These are phyloP conservation scores for Geotrichum cucujoidarum DNA, from an alignment of 1,139 yeast species.

Conservation along the genomic window DNA sequence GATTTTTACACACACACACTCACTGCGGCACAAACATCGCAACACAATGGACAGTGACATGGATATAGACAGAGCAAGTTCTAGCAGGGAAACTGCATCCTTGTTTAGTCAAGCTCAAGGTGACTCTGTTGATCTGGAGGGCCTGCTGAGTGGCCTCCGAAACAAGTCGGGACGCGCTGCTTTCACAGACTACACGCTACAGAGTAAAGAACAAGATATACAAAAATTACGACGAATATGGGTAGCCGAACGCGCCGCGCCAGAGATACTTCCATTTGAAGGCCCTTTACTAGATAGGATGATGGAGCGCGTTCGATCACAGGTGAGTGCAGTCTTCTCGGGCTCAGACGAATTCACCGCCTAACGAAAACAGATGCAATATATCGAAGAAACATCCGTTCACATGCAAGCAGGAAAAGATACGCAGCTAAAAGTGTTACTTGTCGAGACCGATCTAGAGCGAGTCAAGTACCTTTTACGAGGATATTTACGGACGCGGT, in stretches of 20 bases:
- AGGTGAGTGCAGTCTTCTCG: conserved; percentile 38
- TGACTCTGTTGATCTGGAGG: conserved; percentile 10
- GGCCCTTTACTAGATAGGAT: conserved; percentile 53
- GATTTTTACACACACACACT: neutral
- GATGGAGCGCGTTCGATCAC: conserved; percentile 55
- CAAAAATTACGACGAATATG: conserved; percentile 56
- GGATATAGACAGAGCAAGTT: neutral
- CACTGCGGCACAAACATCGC: too few species aligned
- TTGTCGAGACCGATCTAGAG: conserved; percentile 89
- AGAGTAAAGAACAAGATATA: conserved; percentile 14
- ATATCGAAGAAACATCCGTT: conserved; percentile 56
- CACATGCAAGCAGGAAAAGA: conserved; percentile 53
- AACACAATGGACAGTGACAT: conserved; percentile 7
- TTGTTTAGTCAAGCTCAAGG: neutral
- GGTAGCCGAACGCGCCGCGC: conserved; percentile 81
- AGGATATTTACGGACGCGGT: conserved; percentile 71
- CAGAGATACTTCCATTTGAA: conserved; percentile 74
- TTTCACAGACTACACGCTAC: neutral
- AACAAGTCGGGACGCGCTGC: conserved; percentile 1
- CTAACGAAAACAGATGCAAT: conserved; percentile 46
- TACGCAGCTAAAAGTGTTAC: conserved; percentile 71
- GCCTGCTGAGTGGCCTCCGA: conserved; percentile 9
- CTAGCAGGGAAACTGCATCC: neutral
- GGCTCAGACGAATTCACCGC: too few species aligned
- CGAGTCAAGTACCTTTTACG: conserved; percentile 75